These are phyloP conservation scores for Neurospora sp. DNA, from an alignment of 495 filamentous ascomycete genomes.

Conservation along the genomic window DNA sequence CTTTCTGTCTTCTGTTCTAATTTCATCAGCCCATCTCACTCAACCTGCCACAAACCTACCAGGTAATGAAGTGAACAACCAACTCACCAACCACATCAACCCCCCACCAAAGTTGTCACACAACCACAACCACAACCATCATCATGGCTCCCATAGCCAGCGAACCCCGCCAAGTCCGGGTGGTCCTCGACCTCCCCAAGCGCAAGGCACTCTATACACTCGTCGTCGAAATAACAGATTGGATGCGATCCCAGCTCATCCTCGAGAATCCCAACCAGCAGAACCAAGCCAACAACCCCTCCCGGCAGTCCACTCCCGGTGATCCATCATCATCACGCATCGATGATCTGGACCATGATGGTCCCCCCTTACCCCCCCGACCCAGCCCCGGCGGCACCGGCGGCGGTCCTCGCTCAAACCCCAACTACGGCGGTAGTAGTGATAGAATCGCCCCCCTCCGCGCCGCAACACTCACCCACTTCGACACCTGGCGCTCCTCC, in stretches of 20 bases:
- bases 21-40: not conserved
- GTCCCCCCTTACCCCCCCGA: not conserved
- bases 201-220: slow-evolving; percentile 33
- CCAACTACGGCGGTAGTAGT: slow-evolving; percentile 2
- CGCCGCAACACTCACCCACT: slow-evolving; percentile 27
- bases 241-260: slow-evolving; percentile 33
- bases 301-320: not conserved
- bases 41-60: not conserved
- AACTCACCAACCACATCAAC: not conserved
- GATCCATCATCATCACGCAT: not conserved
- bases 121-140: not conserved
- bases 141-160: slow-evolving; percentile 34
- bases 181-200: slow-evolving; percentile 30
- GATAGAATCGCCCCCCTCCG: slow-evolving; percentile 18
- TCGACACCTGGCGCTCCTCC: slow-evolving; percentile 31
- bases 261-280: slow-evolving; percentile 6
- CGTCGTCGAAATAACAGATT: slow-evolving; percentile 24
- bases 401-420: slow-evolving; percentile 8
- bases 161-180: slow-evolving; percentile 35
- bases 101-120: not conserved
- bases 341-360: not conserved
- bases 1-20: not conserved
- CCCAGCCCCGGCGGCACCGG: not conserved
- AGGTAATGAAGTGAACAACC: not conserved
- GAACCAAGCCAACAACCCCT: not conserved